A percentile compares a stretch with the other conserved stretches of the same genome.
Conservation (phyloP, 768 basidiomycete genomes). For the Phaeolepiota aurea region DNA sequence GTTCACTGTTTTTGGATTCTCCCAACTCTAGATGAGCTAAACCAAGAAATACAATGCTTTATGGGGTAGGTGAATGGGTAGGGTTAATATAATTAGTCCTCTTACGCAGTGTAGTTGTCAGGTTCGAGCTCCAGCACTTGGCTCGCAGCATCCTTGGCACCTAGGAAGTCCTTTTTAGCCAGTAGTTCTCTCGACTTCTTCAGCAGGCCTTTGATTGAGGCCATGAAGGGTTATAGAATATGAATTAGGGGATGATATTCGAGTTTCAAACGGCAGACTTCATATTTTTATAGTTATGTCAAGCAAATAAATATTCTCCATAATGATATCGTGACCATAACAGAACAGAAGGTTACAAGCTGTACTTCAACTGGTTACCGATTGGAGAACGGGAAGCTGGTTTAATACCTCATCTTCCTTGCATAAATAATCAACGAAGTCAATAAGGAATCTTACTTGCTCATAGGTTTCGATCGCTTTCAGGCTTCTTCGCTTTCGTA, state of each 20-base stretch:
- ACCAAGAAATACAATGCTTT: conserved; percentile 80
- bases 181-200: conserved; percentile 75
- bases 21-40: conserved; percentile 72
- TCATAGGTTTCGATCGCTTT: conserved; percentile 95
- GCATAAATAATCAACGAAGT: conserved; percentile 54
- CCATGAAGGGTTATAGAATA: conserved; percentile 21
- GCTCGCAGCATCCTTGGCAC: conserved; percentile 58
- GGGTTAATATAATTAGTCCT: conserved; percentile 7
- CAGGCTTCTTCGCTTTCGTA: conserved; percentile 67
- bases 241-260: too few species aligned
- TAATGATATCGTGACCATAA: too few species aligned
- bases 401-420: too few species aligned
- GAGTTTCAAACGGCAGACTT: too few species aligned
- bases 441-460: conserved; percentile 78
- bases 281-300: too few species aligned
- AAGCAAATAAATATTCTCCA: too few species aligned
- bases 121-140: conserved; percentile 70
- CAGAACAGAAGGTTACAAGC: too few species aligned
- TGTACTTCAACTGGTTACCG: too few species aligned
- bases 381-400: too few species aligned
- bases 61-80: neutral
- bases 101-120: conserved; percentile 84
- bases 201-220: conserved; percentile 62
- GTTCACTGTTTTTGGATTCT: conserved; percentile 68
- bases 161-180: conserved; percentile 62